A percentile compares a stretch with the other conserved stretches of the same genome.
Evolutionary conservation across 352 stramenopile genomes (phyloP).

Genomic region (Phytophthora hibernalis): DNA sequence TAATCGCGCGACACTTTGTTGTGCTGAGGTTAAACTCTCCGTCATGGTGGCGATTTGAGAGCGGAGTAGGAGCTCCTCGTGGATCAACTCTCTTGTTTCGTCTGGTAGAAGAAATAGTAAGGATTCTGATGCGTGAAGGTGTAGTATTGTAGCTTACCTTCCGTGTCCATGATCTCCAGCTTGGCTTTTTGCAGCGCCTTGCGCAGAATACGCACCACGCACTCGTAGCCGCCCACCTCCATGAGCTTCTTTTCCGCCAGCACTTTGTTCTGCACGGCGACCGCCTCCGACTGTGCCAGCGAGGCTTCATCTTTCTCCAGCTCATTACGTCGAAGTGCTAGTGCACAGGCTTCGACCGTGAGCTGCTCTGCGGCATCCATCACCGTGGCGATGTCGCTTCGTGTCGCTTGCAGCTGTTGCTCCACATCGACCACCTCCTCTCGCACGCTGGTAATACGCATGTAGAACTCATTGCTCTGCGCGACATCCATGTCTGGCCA

Average conservation of each 20-base stretch:
- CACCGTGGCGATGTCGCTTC: slow-evolving; percentile 44
- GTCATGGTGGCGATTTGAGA: slow-evolving; percentile 53
- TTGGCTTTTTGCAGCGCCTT: slow-evolving; percentile 61
- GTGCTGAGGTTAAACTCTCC: slow-evolving; percentile 41
- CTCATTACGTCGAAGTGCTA: slow-evolving; percentile 64
- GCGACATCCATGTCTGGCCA: slow-evolving; percentile 33
- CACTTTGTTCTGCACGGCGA: slow-evolving; percentile 62
- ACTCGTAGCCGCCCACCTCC: slow-evolving; percentile 71
- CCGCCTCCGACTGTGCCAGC: slow-evolving; percentile 51
- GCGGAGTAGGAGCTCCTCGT: slow-evolving; percentile 66
- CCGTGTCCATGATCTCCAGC: slow-evolving; percentile 55
- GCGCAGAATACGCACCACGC: slow-evolving; percentile 59
- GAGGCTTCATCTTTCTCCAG: slow-evolving; percentile 67
- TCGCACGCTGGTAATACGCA: slow-evolving; percentile 50
- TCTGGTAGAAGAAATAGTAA: slow-evolving; percentile 32
- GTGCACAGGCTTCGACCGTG: slow-evolving; percentile 52
- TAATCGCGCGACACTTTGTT: slow-evolving; percentile 46
- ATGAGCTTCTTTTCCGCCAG: slow-evolving; percentile 66
- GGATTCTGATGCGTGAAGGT: not conserved
- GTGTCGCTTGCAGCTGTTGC: slow-evolving; percentile 46
- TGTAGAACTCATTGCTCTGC: slow-evolving; percentile 43
- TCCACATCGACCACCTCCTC: slow-evolving; percentile 45
- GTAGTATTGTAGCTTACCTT: slow-evolving; percentile 32
- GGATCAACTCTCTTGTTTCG: slow-evolving; percentile 53
- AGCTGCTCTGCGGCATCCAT: slow-evolving; percentile 58